Base-by-base conservation (phyloP, 768 basidiomycete genomes). In the Leucocoprinus sp. region DNA sequence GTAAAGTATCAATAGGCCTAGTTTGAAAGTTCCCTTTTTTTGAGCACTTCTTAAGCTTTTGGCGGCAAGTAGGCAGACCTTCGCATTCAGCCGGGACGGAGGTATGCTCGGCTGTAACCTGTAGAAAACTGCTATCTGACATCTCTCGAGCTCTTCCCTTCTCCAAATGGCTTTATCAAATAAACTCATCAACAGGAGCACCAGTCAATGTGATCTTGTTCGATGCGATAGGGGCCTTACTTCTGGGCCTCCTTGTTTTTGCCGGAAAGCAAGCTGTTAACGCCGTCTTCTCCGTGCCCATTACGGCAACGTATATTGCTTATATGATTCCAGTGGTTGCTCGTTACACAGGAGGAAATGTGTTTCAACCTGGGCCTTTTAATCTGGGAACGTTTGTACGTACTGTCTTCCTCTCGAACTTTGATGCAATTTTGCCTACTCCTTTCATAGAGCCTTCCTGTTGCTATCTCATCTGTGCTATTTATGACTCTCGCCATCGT, bases 401-500 rank as follows among this genome's bases (percentile, higher is more conserved):
- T 54, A 12, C 24, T 34, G 19, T 15, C 7, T 43, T 17, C 15
- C 19, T 24, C 37, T 33, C n/a, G 9, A 8, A n/a, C n/a, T 9
- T 18, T 31, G 22, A 21, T 38, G 22, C 21, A 17, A 35, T 22
- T 7, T 8, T 23, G 21, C 46, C 4, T 21, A 27, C 11, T 43
- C 14, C 14, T 23, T 49, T 11, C 17, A 29, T 45, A 82, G 78
- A 81, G 83, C 50, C 59, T 70, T 24, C 79, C 80, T 0, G 61
- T 82, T n/a, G 80, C 73, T 0, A 43, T 71, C 5, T 64, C 75
- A 4, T 66, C 84, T 6, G 74, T 84, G 5, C 51, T 67, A 0
- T 88, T 78, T 63, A 87, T 89, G 86, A 22, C 55, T 5, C 82
- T 86, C 60, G 74, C 82, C 70, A 56, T 66, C 37, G 55, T 79